These are phyloP conservation scores for Herpotrichia juniperi DNA, from an alignment of 2,329 filamentous ascomycete species.

Conservation along the genomic window DNA sequence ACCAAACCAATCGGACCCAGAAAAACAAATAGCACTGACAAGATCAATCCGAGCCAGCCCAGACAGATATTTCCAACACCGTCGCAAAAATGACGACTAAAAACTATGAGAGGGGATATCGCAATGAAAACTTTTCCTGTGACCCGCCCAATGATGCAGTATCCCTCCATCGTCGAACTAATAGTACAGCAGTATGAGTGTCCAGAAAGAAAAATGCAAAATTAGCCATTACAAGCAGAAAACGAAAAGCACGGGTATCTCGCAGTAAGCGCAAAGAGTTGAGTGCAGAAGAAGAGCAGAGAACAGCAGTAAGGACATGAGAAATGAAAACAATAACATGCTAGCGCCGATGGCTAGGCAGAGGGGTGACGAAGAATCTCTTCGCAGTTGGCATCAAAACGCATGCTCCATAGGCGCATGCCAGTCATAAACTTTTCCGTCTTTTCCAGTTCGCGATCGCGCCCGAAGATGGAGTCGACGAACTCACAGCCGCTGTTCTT, in stretches of 20 bases:
- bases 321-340: constrained; percentile 27
- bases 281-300: constrained; percentile 9
- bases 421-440: constrained; percentile 93
- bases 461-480: constrained; percentile 92
- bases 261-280: constrained; percentile 45
- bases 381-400: constrained; percentile 95
- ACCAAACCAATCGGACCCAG: constrained; percentile 4
- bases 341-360: constrained; percentile 39
- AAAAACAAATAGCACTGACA: constrained; percentile 10
- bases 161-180: constrained; percentile 29
- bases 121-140: constrained; percentile 45
- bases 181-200: constrained; percentile 40
- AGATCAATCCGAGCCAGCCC: constrained; percentile 29
- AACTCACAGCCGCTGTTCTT: constrained; percentile 94
- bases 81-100: constrained; percentile 23
- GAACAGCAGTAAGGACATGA: constrained; percentile 21
- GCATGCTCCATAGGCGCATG: constrained; percentile 86
- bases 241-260: constrained; percentile 47
- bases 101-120: constrained; percentile 37
- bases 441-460: constrained; percentile 84
- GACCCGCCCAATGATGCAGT: constrained; percentile 46
- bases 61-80: constrained; percentile 25
- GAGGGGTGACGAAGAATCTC: constrained; percentile 72
- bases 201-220: constrained; percentile 36
- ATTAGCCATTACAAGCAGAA: constrained; percentile 43